Conservation (phyloP, 1,284 basidiomycete genomes). For the Takashimella tepidaria region DNA sequence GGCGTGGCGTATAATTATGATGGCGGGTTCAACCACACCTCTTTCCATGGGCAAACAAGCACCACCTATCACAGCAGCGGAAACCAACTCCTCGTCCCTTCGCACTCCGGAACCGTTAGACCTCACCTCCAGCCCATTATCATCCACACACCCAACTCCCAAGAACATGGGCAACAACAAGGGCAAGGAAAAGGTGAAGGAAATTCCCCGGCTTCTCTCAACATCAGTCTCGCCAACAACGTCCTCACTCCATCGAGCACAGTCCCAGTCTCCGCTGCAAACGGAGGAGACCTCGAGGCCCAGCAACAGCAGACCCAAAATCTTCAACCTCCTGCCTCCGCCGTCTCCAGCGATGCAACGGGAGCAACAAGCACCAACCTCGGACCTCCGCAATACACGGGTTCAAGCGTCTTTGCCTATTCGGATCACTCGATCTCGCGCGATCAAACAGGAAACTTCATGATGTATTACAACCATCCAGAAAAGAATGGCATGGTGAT, state of each 20-base stretch:
- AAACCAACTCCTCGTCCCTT: constrained; percentile 3
- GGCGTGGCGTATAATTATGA: constrained; percentile 31
- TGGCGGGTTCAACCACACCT: constrained; percentile 26
- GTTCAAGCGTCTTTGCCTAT: constrained; percentile 10
- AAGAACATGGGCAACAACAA: too few relatives aligned
- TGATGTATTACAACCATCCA: constrained; percentile 16
- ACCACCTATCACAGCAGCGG: background rate
- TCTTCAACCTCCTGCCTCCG: background rate
- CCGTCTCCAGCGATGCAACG: background rate
- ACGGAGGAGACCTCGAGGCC: background rate
- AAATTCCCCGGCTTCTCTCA: too few relatives aligned
- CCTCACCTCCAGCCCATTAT: background rate
- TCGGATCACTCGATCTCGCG: constrained; percentile 14
- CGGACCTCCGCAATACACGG: background rate
- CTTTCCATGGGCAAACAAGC: constrained; percentile 6
- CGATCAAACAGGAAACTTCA: constrained; percentile 6
- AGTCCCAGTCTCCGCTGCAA: background rate
- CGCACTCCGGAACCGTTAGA: background rate
- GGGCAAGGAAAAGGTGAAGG: too few relatives aligned
- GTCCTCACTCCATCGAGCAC: background rate
- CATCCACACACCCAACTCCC: background rate
- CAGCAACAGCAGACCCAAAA: background rate
- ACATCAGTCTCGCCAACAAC: too few relatives aligned
- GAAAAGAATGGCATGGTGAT: too few relatives aligned
- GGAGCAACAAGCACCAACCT: background rate